Base-by-base conservation (phyloP, 208 protist genomes). In the Trypanosoma avium region DNA sequence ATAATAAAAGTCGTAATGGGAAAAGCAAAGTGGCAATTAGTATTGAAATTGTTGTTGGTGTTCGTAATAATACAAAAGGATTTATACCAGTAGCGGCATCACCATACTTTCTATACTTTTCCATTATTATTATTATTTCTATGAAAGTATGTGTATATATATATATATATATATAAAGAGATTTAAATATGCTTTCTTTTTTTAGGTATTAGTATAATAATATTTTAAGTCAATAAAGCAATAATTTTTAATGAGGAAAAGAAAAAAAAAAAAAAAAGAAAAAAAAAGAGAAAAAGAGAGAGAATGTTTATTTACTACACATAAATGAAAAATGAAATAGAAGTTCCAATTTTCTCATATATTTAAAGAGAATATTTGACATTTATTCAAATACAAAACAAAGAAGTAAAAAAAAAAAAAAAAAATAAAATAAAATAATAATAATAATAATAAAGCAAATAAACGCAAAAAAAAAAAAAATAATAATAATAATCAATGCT, bases 61-160 rank as follows among this genome's bases (percentile, higher is more conserved):
- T 50, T 42, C 73, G 65, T 19, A 75, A 57, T 22, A 71, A 42
- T 32, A 75, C 77, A 69, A 91, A 94, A 63, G 88, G 88, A 52
- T 94, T 79, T 33, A 94, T 84, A 49, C 88, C 88, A n/a, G 80
- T 91, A 3, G 82, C 62, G 63, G 82, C 84, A 67, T 93, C 87
- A 15, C 64, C 79, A 29, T 84, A 93, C 55, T 82, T 78, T 43
- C 83, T 68, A 52, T 83, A 93, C 73, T 93, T 93, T 55, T 93
- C 87, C 87, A 93, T 92, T 1, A 15, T 38, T 27, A 47, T 32
- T 38, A 38, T 38, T 38, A 21, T 13, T 19, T 8, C 13, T 43
- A 30, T n/a, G 6, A 12, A 45, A n/a, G 5, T 60, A 45, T 54
- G 6, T n/a, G 27, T 8, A 24, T 30, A 30, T 30, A 21, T 10